phyloP scores from a whole-genome alignment of 768 basidiomycete genomes.

The Steccherinum ochraceum region DNA sequence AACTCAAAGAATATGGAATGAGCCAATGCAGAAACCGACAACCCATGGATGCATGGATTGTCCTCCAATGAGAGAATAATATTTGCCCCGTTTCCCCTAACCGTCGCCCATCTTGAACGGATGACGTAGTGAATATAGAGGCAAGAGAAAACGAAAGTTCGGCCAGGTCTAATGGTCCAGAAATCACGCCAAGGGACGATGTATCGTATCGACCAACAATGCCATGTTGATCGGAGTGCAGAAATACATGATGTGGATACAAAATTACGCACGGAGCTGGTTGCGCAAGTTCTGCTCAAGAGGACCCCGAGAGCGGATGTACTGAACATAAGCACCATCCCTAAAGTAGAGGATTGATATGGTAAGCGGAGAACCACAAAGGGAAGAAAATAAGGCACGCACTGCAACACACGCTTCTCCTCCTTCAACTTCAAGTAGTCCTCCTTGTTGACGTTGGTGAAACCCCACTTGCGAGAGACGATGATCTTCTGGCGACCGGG shows the following conservation, averaged over 20 bases:
- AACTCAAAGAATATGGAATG: not conserved
- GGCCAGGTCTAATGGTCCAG: not conserved
- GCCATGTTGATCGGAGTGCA: conserved; percentile 11
- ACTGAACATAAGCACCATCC: conserved; percentile 95
- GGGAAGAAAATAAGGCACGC: conserved; percentile 27
- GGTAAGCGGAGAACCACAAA: not conserved
- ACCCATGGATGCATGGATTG: not conserved
- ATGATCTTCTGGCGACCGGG: conserved; percentile 98
- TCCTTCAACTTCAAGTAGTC: conserved; percentile 87
- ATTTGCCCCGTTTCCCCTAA: conserved; percentile 83
- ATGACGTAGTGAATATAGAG: conserved; percentile 74
- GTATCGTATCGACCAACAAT: conserved; percentile 12
- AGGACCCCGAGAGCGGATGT: conserved; percentile 83
- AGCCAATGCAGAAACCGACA: not conserved
- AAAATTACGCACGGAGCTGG: conserved; percentile 64
- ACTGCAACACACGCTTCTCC: conserved; percentile 87
- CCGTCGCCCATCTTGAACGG: conserved; percentile 48
- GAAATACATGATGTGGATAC: conserved; percentile 20
- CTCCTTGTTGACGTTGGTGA: conserved; percentile 88
- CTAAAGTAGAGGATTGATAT: conserved; percentile 27
- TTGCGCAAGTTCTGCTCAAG: conserved; percentile 81
- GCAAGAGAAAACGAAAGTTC: conserved; percentile 21
- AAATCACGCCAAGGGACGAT: conserved; percentile 10
- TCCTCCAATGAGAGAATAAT: conserved; percentile 25
- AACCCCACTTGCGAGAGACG: conserved; percentile 97